Evolutionary conservation across 2,329 filamentous ascomycete genomes (phyloP).

Genomic region (Colletotrichum chlorophyti): DNA sequence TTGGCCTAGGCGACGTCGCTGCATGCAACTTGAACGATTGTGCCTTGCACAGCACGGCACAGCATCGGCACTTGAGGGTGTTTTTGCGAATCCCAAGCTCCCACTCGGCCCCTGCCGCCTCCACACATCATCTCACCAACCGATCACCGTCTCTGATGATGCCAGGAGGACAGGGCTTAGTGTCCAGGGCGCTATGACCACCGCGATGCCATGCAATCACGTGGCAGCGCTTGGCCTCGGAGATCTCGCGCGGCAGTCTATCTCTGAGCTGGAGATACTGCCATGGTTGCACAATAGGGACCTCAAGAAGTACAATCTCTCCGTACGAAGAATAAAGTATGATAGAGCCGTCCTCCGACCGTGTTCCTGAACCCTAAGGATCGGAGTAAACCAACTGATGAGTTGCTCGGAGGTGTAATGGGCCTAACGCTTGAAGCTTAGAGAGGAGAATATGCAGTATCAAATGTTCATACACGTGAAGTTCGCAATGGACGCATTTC

Average conservation of each 20-base stretch:
- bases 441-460: too few species aligned
- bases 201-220: constrained; percentile 30
- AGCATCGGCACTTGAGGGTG: constrained; percentile 13
- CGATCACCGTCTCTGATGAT: constrained; percentile 1
- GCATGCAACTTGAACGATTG: too few species aligned
- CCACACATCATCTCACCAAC: constrained; percentile 25
- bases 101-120: constrained; percentile 18
- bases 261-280: neutral
- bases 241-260: neutral
- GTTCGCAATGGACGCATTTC: too few species aligned
- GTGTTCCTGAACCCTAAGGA: too few species aligned
- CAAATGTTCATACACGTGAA: too few species aligned
- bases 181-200: constrained; percentile 37
- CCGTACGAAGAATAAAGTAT: too few species aligned
- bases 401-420: too few species aligned
- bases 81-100: constrained; percentile 8
- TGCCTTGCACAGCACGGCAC: neutral
- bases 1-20: constrained; percentile 10
- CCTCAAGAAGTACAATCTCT: too few species aligned
- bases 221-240: constrained; percentile 18
- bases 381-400: too few species aligned
- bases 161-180: constrained; percentile 37
- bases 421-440: too few species aligned
- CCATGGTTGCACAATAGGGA: too few species aligned
- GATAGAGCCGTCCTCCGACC: too few species aligned